These are phyloP conservation scores for Lactarius hengduanensis DNA, from an alignment of 768 basidiomycete species.

Conservation along the genomic window DNA sequence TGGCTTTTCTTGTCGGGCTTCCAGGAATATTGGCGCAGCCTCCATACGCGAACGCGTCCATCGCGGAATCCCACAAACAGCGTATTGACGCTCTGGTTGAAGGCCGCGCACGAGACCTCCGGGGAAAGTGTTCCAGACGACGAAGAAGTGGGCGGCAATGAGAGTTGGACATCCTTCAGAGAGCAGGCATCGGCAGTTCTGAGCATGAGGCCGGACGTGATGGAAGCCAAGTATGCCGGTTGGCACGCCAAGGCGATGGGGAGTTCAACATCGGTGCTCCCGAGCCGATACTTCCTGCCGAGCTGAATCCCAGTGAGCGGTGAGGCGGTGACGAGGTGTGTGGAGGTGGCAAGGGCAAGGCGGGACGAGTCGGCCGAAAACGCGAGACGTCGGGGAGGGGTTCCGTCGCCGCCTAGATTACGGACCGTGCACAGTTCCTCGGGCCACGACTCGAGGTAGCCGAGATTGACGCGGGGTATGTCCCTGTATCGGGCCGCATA, in stretches of 20 bases:
- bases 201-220: conserved; percentile 18
- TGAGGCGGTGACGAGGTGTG: conserved; percentile 12
- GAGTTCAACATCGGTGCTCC: not conserved
- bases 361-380: conserved; percentile 16
- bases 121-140: not conserved
- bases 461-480: conserved; percentile 31
- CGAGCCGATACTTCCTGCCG: conserved; percentile 15
- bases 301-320: conserved; percentile 16
- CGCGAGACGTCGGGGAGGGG: conserved; percentile 8
- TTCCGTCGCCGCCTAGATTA: conserved; percentile 6
- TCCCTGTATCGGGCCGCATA: conserved; percentile 19
- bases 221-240: not conserved
- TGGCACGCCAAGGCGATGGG: conserved; percentile 20
- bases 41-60: conserved; percentile 21
- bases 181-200: conserved; percentile 8
- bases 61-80: conserved; percentile 14
- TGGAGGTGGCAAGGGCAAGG: conserved; percentile 9
- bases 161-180: conserved; percentile 16
- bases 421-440: conserved; percentile 23
- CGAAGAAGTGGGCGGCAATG: not conserved
- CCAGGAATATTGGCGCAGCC: conserved; percentile 7
- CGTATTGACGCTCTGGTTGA: conserved; percentile 6
- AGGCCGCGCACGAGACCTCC: conserved; percentile 13
- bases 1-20: conserved; percentile 10
- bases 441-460: conserved; percentile 30